Evolutionary conservation across 192 early-diverging fungal species (phyloP).

Genomic region (Entomortierella lignicola): DNA sequence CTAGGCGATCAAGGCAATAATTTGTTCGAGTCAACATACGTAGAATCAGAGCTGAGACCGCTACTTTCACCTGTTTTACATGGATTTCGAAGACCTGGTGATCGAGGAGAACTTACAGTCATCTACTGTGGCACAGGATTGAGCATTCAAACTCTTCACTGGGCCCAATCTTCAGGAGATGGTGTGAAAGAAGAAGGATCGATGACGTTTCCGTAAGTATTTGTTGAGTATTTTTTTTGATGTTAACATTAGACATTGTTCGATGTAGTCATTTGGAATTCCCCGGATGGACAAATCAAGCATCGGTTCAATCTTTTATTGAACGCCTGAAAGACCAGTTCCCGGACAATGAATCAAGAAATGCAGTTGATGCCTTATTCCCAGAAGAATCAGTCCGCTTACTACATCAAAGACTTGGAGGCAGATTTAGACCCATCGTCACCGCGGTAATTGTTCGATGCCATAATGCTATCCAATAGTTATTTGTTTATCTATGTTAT

Average conservation of each 20-base stretch:
- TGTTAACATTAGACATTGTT: too few relatives aligned
- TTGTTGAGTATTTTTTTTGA: too few relatives aligned
- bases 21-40: slow-evolving; percentile 14
- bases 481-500: background rate
- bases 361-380: background rate
- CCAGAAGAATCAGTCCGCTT: background rate
- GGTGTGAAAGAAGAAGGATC: background rate
- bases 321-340: background rate
- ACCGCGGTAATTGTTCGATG: background rate
- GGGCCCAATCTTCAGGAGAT: background rate
- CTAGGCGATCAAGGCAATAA: slow-evolving; percentile 12
- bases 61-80: slow-evolving; percentile 3
- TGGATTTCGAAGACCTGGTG: background rate
- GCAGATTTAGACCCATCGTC: background rate
- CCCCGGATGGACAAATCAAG: background rate
- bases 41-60: slow-evolving; percentile 15
- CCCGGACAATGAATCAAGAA: background rate
- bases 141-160: slow-evolving; percentile 3
- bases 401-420: background rate
- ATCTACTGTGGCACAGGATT: background rate
- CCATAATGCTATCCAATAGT: too few relatives aligned
- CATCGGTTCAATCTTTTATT: background rate
- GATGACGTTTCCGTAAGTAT: background rate
- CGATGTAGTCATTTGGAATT: background rate
- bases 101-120: background rate